Percentiles rank a stretch among this genome's conserved stretches.
phyloP scores from a whole-genome alignment of 345 rosid genomes.

The Eucalyptus pauciflora region DNA sequence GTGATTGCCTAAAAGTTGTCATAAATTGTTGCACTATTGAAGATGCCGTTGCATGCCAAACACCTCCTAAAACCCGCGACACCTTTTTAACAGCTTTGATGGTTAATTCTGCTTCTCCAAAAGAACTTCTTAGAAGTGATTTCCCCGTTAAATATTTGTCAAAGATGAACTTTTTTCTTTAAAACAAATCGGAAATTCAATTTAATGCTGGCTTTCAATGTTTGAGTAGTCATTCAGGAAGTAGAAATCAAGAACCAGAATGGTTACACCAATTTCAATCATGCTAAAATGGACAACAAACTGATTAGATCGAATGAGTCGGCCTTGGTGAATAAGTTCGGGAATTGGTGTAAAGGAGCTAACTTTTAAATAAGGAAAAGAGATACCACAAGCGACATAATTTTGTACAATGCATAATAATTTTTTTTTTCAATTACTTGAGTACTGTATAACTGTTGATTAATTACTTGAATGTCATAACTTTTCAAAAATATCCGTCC shows the following conservation, averaged over 20 bases:
- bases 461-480: too few relatives aligned
- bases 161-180: background rate
- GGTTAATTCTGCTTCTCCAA: background rate
- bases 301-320: background rate
- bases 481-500: background rate
- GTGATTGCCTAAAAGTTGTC: background rate
- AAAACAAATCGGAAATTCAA: background rate
- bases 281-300: background rate
- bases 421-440: background rate
- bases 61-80: background rate
- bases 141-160: background rate
- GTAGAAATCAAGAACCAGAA: background rate
- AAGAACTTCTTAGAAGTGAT: background rate
- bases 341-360: background rate
- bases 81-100: background rate
- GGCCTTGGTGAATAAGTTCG: background rate
- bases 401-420: too few relatives aligned
- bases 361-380: too few relatives aligned
- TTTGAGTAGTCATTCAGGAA: background rate
- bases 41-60: background rate
- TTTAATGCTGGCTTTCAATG: background rate
- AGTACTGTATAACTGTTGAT: background rate
- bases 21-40: background rate
- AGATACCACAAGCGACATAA: too few relatives aligned
- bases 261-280: background rate